Evolutionary conservation across 2,329 filamentous ascomycete genomes (phyloP).

Genomic region (Diaporthe velutina): DNA sequence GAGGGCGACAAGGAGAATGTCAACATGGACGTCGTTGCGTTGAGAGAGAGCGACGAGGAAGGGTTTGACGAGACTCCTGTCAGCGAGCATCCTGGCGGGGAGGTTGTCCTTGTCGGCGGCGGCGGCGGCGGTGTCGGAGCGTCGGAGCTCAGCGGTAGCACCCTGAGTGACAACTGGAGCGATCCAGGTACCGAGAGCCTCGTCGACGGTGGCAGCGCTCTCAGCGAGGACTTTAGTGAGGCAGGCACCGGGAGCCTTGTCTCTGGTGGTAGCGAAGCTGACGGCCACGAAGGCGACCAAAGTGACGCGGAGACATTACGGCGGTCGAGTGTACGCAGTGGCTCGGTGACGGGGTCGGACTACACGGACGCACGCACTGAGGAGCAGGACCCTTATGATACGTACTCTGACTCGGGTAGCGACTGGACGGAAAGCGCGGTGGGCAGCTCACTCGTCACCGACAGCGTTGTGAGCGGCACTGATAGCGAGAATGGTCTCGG

Average conservation of each 20-base stretch:
- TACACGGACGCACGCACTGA: constrained; percentile 33
- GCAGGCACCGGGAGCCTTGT: constrained; percentile 26
- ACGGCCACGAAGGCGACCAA: constrained; percentile 46
- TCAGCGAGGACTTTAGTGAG: constrained; percentile 24
- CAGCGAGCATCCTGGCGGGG: constrained; percentile 44
- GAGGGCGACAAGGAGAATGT: constrained; percentile 57
- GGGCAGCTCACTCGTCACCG: constrained; percentile 41
- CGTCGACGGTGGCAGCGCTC: constrained; percentile 32
- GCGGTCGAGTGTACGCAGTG: constrained; percentile 53
- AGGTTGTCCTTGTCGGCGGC: constrained; percentile 38
- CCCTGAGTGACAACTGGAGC: constrained; percentile 26
- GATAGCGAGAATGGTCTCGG: constrained; percentile 40
- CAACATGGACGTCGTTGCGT: constrained; percentile 48
- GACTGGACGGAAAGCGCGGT: constrained; percentile 63
- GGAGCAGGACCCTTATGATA: constrained; percentile 41
- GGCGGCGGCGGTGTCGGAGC: not conserved
- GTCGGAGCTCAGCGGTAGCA: constrained; percentile 26
- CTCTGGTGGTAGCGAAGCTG: constrained; percentile 17
- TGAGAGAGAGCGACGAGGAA: constrained; percentile 74
- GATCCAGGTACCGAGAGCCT: constrained; percentile 23
- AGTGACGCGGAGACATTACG: constrained; percentile 67
- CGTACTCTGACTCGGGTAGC: constrained; percentile 55
- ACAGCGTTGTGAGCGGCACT: constrained; percentile 40
- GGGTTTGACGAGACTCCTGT: constrained; percentile 48
- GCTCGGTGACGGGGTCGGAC: constrained; percentile 31